A percentile compares a stretch with the other conserved stretches of the same genome.
These are phyloP conservation scores for Pichia kluyveri DNA, from an alignment of 805 yeast genomes.

Conservation along the genomic window DNA sequence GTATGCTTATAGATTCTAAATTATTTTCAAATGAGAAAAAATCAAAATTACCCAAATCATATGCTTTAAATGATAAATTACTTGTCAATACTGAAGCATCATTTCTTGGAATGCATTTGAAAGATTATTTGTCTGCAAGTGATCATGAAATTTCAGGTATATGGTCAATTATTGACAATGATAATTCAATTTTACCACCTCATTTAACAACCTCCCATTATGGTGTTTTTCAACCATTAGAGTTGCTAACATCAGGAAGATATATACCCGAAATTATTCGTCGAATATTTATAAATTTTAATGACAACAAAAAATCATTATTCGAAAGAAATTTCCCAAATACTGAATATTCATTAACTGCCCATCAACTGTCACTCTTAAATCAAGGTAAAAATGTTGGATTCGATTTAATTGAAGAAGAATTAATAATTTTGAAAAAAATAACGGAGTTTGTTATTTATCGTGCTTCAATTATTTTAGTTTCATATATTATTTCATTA, in stretches of 20 bases:
- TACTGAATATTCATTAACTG: background rate
- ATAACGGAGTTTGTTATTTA: conserved; percentile 31
- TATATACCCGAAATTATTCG: conserved; percentile 47
- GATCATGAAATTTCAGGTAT: background rate
- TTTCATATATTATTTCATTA: conserved; percentile 33
- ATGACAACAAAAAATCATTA: background rate
- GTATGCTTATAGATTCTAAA: conserved; percentile 27
- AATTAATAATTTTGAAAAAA: conserved; percentile 7
- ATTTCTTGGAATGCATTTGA: conserved; percentile 40
- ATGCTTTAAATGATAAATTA: background rate
- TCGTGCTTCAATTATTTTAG: conserved; percentile 37
- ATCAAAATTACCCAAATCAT: no score
- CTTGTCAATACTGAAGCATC: conserved; percentile 43
- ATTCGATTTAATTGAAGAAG: background rate
- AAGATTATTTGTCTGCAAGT: conserved; percentile 17
- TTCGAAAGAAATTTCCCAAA: no score
- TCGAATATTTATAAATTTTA: conserved; percentile 7
- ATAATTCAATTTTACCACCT: background rate
- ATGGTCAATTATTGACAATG: conserved; percentile 1
- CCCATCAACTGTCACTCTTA: conserved; percentile 2
- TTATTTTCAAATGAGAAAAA: background rate
- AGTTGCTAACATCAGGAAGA: conserved; percentile 46
- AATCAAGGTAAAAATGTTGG: background rate
- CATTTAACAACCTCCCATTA: conserved; percentile 5
- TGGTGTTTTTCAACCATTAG: conserved; percentile 45